phyloP scores from a whole-genome alignment of 202 grass and related monocot genomes.

The Sporobolus alterniflorus region DNA sequence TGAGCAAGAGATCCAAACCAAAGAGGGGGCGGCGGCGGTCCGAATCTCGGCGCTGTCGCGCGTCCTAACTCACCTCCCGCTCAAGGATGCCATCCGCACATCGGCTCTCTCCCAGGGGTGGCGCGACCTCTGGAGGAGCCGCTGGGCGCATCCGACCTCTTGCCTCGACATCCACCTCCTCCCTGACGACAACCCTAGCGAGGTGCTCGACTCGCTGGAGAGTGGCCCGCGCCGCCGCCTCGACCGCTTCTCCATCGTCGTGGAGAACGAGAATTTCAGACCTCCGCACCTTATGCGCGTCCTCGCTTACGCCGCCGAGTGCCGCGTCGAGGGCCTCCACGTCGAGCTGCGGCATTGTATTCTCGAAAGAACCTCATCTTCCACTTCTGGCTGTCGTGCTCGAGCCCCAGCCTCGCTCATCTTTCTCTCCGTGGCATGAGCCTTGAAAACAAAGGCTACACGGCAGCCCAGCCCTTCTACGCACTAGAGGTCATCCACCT shows the following conservation, averaged over 20 bases:
- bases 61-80: constrained; percentile 19
- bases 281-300: neutral
- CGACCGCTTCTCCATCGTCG: neutral
- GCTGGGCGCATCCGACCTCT: constrained; percentile 1
- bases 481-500: constrained; percentile 54
- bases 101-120: constrained; percentile 14
- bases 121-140: constrained; percentile 25
- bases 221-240: neutral
- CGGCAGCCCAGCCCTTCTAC: neutral
- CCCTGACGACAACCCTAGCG: neutral
- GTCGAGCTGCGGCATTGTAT: constrained; percentile 21
- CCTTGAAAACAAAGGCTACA: no score
- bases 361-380: constrained; percentile 8
- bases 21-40: neutral
- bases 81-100: constrained; percentile 32
- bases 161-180: neutral
- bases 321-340: constrained; percentile 58
- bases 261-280: neutral
- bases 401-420: constrained; percentile 24
- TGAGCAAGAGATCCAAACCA: neutral
- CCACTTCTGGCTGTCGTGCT: constrained; percentile 25
- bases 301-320: constrained; percentile 40
- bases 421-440: constrained; percentile 39
- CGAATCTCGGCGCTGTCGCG: constrained; percentile 20
- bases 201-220: neutral